phyloP scores from a whole-genome alignment of 2,329 filamentous ascomycete genomes.

The Aschersonia sp. region DNA sequence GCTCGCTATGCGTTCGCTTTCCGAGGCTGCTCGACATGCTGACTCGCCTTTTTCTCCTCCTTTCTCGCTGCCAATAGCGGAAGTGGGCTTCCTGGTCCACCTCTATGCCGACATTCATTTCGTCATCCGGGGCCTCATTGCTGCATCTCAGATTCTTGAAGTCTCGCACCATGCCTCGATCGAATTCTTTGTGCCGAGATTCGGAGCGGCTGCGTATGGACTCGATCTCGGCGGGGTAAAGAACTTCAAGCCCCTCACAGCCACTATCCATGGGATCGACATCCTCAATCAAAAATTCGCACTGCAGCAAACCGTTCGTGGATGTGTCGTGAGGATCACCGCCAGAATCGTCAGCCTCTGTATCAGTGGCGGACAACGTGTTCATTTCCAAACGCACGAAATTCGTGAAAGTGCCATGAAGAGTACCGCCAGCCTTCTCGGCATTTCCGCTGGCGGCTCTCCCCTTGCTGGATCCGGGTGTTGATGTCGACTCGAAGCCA shows the following conservation, averaged over 20 bases:
- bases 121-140: conserved; percentile 22
- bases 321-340: conserved; percentile 1
- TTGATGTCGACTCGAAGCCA: neutral
- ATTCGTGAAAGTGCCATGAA: too few species aligned
- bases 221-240: conserved; percentile 32
- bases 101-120: conserved; percentile 11
- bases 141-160: conserved; percentile 31
- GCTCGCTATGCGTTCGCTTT: conserved; percentile 39
- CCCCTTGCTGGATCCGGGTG: neutral
- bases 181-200: conserved; percentile 23
- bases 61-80: conserved; percentile 24
- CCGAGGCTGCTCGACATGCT: conserved; percentile 39
- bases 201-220: conserved; percentile 26
- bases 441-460: too few species aligned
- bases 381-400: neutral
- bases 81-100: conserved; percentile 26
- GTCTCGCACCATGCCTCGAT: conserved; percentile 27
- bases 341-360: conserved; percentile 3
- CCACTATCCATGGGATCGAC: conserved; percentile 31
- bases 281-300: conserved; percentile 29
- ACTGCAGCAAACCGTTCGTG: conserved; percentile 6
- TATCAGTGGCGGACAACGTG: neutral
- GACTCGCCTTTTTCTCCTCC: conserved; percentile 29
- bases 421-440: too few species aligned
- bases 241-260: conserved; percentile 24